Conservation (phyloP, 2,329 filamentous ascomycete species). For the Penicillium rolfsii region DNA sequence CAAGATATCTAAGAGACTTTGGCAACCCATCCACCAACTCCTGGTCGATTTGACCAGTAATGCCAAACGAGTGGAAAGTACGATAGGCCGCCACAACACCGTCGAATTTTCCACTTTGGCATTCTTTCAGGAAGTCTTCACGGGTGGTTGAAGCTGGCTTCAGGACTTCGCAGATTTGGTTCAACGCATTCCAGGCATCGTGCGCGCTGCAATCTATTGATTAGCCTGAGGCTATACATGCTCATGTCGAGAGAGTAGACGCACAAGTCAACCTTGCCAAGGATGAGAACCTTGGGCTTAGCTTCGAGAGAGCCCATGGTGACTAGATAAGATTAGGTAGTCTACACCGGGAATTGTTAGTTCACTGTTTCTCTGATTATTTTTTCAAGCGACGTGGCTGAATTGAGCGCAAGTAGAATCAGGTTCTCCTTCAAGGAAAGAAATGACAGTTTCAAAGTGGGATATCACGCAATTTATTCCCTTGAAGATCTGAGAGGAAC, state of each 20-base stretch:
- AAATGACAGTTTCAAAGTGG: neutral
- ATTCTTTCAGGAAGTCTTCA: constrained; percentile 70
- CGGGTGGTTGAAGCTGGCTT: constrained; percentile 64
- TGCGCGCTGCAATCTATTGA: constrained; percentile 53
- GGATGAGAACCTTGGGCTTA: constrained; percentile 63
- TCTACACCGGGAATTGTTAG: constrained; percentile 1
- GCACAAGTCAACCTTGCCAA: constrained; percentile 67
- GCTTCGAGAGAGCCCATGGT: constrained; percentile 30
- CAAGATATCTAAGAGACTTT: constrained; percentile 42
- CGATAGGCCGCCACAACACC: constrained; percentile 69
- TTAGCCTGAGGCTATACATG: constrained; percentile 7
- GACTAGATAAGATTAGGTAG: neutral
- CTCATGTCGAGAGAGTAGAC: constrained; percentile 32
- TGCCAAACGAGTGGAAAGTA: constrained; percentile 65
- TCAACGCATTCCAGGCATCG: constrained; percentile 65
- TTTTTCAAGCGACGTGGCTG: neutral
- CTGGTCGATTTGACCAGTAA: constrained; percentile 71
- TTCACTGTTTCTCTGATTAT: neutral
- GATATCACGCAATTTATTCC: neutral
- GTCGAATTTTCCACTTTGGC: constrained; percentile 66
- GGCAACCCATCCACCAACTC: constrained; percentile 64
- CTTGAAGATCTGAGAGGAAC: neutral
- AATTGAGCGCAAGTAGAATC: neutral
- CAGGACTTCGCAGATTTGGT: constrained; percentile 66
- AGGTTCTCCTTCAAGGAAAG: neutral